Conservation (phyloP, 371 early-diverging fungal genomes). For the Gilbertella persicaria region DNA sequence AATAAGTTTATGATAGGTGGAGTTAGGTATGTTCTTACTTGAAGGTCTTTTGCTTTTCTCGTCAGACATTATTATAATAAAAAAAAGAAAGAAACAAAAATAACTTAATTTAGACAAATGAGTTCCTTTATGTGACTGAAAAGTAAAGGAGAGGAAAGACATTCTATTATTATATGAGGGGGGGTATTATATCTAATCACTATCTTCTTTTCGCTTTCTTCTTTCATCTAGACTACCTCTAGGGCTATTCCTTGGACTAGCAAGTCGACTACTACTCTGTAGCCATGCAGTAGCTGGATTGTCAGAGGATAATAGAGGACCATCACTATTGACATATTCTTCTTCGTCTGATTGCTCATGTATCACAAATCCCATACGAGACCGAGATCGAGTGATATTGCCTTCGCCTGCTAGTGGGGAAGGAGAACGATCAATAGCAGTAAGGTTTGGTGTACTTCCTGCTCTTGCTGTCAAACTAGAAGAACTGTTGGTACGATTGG, state of each 20-base stretch:
- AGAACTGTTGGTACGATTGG: conserved; percentile 27
- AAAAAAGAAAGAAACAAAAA: conserved; percentile 9
- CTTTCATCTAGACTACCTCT: conserved; percentile 33
- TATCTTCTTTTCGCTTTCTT: conserved; percentile 12
- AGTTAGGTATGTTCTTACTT: conserved; percentile 20
- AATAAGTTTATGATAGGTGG: not conserved
- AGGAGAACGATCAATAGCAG: conserved; percentile 15
- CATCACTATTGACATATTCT: conserved; percentile 24
- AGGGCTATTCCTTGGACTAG: conserved; percentile 25
- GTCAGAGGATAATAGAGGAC: conserved; percentile 7
- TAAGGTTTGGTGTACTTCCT: conserved; percentile 30
- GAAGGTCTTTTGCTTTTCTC: conserved; percentile 49
- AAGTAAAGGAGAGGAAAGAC: no score
- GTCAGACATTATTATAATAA: conserved; percentile 34
- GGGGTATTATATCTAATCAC: not conserved
- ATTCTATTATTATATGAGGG: no score
- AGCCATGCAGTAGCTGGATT: conserved; percentile 21
- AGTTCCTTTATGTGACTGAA: no score
- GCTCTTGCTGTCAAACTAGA: conserved; percentile 30
- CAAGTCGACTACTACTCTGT: conserved; percentile 14
- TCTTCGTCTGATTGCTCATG: conserved; percentile 35
- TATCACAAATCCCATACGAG: conserved; percentile 31
- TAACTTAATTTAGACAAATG: not conserved
- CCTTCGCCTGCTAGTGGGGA: conserved; percentile 16
- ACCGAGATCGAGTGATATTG: conserved; percentile 16